Evolutionary conservation across 2,329 filamentous ascomycete genomes (phyloP), one percentile per base, ranked within the genome.

Genomic region (Hypomyces rosellus): DNA sequence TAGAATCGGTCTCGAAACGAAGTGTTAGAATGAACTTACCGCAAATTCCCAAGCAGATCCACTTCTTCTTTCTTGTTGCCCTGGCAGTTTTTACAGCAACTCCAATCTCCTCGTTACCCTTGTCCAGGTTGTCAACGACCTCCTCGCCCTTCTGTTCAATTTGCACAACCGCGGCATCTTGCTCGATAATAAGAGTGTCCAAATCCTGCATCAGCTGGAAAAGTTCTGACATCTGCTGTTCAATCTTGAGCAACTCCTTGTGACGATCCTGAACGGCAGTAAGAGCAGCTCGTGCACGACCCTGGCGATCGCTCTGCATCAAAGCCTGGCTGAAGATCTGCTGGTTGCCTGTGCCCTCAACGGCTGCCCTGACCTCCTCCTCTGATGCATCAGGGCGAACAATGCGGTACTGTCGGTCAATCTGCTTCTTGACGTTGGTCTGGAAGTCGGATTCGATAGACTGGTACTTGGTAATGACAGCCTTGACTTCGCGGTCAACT

Each of bases 291-390:
- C 86, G 84, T 39, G 89, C 88, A 68, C 95, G 87, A 45, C 89
- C 88, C 64, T 84, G 82, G 63, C 89, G 85, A 69, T 86, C 86
- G 66, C 83, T 88, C 71, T 85, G 82, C 74, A 95, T 81, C 62
- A 96, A 77, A 51, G 89, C 88, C 68, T 95, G 88, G 64, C 86
- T 84, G 72, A 97, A 97, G 58, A 95, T 85, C 68, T 95, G 89
- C 48, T 84, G 82, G 57, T 85, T 80, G 13, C 72, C 77, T 59
- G 79, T 77, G 60, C 89, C 83, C 62, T 92, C 82, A 1, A 91
- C 86, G 14, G 88, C 89, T 51, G 85, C 81, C 52, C 80, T 78
- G 25, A 96, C 82, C 67, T 97, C 90, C 40, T 78, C 74, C 48
- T 93, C 88, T 25, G 81, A 80, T 3, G 89, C 89, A 51, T 95